Evolutionary conservation across 2,329 filamentous ascomycete genomes (phyloP).

Genomic region (Lojkania enalia): DNA sequence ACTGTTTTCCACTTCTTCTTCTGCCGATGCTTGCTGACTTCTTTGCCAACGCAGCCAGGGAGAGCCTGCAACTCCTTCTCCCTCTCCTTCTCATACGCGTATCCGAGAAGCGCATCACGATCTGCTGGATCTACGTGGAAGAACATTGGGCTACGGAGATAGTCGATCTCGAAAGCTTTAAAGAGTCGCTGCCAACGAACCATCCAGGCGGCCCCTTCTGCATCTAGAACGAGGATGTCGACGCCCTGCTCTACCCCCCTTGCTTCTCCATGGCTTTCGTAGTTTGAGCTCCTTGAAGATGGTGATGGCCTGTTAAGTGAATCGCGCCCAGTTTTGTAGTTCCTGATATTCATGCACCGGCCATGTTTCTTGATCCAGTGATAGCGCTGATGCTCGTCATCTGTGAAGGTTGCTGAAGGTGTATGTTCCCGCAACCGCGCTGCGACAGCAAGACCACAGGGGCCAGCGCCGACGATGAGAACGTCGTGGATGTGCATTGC

Average conservation of each 20-base stretch:
- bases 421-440: slow-evolving; percentile 72
- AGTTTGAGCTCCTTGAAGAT: slow-evolving; percentile 9
- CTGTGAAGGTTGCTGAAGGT: slow-evolving; percentile 78
- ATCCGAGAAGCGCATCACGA: slow-evolving; percentile 71
- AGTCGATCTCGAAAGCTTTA: slow-evolving; percentile 67
- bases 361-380: slow-evolving; percentile 73
- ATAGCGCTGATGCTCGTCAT: slow-evolving; percentile 80
- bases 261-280: slow-evolving; percentile 23
- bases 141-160: slow-evolving; percentile 79
- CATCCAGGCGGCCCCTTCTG: slow-evolving; percentile 67
- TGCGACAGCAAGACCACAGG: slow-evolving; percentile 73
- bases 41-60: slow-evolving; percentile 73
- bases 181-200: slow-evolving; percentile 72
- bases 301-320: slow-evolving; percentile 29
- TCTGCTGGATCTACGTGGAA: slow-evolving; percentile 80
- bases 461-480: slow-evolving; percentile 73
- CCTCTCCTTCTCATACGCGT: slow-evolving; percentile 64
- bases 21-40: slow-evolving; percentile 74
- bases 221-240: slow-evolving; percentile 65
- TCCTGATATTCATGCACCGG: slow-evolving; percentile 61
- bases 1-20: slow-evolving; percentile 62
- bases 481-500: slow-evolving; percentile 61
- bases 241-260: slow-evolving; percentile 12
- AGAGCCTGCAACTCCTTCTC: slow-evolving; percentile 70
- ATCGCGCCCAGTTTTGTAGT: slow-evolving; percentile 49